phyloP scores from a whole-genome alignment of 352 stramenopile species.

The Phytophthora palmivora region DNA sequence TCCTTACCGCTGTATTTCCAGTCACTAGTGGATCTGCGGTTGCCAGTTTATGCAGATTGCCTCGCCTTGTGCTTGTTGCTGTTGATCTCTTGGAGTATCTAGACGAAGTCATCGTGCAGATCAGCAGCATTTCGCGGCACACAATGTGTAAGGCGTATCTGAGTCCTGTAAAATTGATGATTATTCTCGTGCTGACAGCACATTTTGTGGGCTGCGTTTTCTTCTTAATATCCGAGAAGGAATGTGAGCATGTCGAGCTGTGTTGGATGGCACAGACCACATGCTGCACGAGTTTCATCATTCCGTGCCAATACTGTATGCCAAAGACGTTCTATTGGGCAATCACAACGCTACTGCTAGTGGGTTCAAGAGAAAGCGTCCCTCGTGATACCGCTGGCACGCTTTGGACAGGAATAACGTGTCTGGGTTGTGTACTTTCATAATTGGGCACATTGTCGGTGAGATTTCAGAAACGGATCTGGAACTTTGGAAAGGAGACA shows the following conservation, averaged over 20 bases:
- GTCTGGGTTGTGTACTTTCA: slow-evolving; percentile 71
- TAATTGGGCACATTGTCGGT: slow-evolving; percentile 81
- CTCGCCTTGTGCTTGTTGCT: slow-evolving; percentile 63
- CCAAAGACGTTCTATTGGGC: slow-evolving; percentile 81
- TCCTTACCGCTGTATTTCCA: slow-evolving; percentile 62
- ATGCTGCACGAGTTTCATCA: slow-evolving; percentile 73
- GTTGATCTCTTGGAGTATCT: slow-evolving; percentile 61
- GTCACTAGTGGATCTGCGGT: slow-evolving; percentile 26
- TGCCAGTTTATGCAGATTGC: slow-evolving; percentile 55
- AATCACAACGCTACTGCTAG: slow-evolving; percentile 66
- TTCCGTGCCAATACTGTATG: slow-evolving; percentile 59
- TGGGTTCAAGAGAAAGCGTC: slow-evolving; percentile 69
- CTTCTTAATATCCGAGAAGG: slow-evolving; percentile 72
- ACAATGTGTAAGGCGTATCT: slow-evolving; percentile 78
- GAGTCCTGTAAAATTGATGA: slow-evolving; percentile 69
- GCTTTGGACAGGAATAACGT: slow-evolving; percentile 65
- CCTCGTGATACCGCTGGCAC: slow-evolving; percentile 50
- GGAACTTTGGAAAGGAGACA: slow-evolving; percentile 73
- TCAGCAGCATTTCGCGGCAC: slow-evolving; percentile 71
- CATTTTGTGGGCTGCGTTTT: slow-evolving; percentile 75
- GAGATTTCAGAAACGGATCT: slow-evolving; percentile 82
- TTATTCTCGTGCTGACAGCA: slow-evolving; percentile 63
- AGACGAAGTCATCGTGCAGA: slow-evolving; percentile 71
- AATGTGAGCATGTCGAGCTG: slow-evolving; percentile 45
- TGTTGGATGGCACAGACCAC: slow-evolving; percentile 76